phyloP scores from a whole-genome alignment of 257 asterid species.

The Penstemon newberryi region DNA sequence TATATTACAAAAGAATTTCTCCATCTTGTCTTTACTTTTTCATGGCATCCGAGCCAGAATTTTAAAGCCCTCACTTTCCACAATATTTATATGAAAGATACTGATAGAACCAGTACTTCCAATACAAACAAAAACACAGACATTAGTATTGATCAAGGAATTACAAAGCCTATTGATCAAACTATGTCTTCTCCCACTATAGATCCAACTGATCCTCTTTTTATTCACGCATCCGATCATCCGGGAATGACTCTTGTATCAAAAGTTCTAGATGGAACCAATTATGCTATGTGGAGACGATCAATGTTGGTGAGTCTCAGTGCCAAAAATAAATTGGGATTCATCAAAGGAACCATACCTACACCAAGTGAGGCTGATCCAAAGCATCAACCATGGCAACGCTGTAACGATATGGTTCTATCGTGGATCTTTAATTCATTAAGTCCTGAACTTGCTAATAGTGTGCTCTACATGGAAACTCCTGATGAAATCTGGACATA shows the following conservation, averaged over 20 bases:
- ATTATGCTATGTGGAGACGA: constrained; percentile 7
- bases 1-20: too few species aligned
- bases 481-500: neutral
- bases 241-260: constrained; percentile 3
- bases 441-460: neutral
- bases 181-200: too few species aligned
- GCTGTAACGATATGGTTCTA: neutral
- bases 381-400: neutral
- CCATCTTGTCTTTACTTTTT: too few species aligned
- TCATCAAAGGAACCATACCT: neutral
- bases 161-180: too few species aligned
- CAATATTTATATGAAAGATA: too few species aligned
- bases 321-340: constrained; percentile 8
- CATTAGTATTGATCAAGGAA: too few species aligned
- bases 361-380: neutral
- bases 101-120: too few species aligned
- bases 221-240: constrained; percentile 11
- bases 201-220: neutral
- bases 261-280: constrained; percentile 10
- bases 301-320: neutral
- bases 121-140: too few species aligned
- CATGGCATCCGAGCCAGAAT: too few species aligned
- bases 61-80: too few species aligned
- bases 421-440: neutral
- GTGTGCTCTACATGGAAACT: neutral